Conservation (phyloP, 371 early-diverging fungal genomes). For the Rhizomucor miehei region DNA sequence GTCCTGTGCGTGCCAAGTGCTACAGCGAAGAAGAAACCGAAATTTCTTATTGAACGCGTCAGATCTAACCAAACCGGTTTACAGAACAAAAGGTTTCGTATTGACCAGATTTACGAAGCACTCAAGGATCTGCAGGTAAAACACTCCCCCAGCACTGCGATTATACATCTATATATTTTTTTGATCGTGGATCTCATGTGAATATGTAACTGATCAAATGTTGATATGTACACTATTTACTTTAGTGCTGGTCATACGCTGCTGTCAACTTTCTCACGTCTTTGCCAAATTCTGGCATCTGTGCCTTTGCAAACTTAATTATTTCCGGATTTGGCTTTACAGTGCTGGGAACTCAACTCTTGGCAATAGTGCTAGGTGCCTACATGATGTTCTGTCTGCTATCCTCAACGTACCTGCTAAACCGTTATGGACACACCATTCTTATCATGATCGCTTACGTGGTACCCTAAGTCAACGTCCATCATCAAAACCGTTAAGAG, state of each 20-base stretch:
- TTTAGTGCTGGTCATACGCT: too few species aligned
- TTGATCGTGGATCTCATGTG: too few species aligned
- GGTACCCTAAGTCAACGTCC: slow-evolving; percentile 12
- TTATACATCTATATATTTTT: too few species aligned
- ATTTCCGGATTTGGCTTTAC: slow-evolving; percentile 21
- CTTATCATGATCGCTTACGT: slow-evolving; percentile 17
- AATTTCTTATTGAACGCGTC: slow-evolving; percentile 20
- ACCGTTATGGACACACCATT: slow-evolving; percentile 14
- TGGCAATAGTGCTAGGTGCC: slow-evolving; percentile 26
- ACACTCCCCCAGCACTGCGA: too few species aligned
- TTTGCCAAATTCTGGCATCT: slow-evolving; percentile 22
- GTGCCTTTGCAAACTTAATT: slow-evolving; percentile 27
- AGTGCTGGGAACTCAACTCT: slow-evolving; percentile 20
- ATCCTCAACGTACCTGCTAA: slow-evolving; percentile 16
- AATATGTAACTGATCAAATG: too few species aligned
- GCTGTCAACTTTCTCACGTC: background rate
- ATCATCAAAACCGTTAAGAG: background rate
- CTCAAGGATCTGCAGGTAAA: slow-evolving; percentile 22
- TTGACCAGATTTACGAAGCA: slow-evolving; percentile 22
- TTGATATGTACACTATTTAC: too few species aligned
- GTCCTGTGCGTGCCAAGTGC: slow-evolving; percentile 27
- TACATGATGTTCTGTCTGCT: slow-evolving; percentile 21
- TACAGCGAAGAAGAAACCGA: slow-evolving; percentile 25
- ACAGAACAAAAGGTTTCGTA: slow-evolving; percentile 18
- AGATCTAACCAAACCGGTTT: slow-evolving; percentile 24